Evolutionary conservation across 140 eudicot genomes (phyloP).

Genomic region (Bidens hawaiensis): DNA sequence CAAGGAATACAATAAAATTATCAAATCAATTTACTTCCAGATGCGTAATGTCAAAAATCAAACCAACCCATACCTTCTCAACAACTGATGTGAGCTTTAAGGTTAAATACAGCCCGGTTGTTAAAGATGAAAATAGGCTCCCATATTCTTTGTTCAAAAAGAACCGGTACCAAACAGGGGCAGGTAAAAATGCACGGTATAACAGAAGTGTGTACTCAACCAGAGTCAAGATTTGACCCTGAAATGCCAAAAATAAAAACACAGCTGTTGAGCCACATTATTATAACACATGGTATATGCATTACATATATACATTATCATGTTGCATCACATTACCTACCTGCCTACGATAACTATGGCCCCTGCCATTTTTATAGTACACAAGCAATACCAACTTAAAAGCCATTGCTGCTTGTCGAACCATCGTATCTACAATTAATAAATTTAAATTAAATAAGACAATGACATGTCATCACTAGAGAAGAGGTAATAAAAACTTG

Average conservation of each 20-base stretch:
- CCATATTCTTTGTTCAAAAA: constrained; percentile 94
- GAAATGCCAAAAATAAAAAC: constrained; percentile 1
- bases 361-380: constrained; percentile 81
- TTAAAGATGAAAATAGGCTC: constrained; percentile 86
- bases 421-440: constrained; percentile 73
- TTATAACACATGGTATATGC: neutral
- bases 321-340: constrained; percentile 49
- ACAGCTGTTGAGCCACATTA: neutral
- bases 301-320: neutral
- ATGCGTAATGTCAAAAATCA: neutral
- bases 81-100: constrained; percentile 89
- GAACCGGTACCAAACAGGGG: constrained; percentile 97
- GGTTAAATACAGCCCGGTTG: constrained; percentile 81
- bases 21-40: constrained; percentile 3
- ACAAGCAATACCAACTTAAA: constrained; percentile 68
- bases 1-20: too few species aligned
- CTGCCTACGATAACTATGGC: constrained; percentile 93
- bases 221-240: constrained; percentile 95
- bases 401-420: constrained; percentile 85
- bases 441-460: constrained; percentile 2
- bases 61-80: constrained; percentile 56
- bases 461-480: neutral
- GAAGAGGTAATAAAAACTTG: neutral
- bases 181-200: constrained; percentile 85
- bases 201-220: constrained; percentile 74